Percentiles rank a stretch among this genome's conserved stretches.
Evolutionary conservation across 1,284 basidiomycete genomes (phyloP).

Genomic region (Naganishia albida): DNA sequence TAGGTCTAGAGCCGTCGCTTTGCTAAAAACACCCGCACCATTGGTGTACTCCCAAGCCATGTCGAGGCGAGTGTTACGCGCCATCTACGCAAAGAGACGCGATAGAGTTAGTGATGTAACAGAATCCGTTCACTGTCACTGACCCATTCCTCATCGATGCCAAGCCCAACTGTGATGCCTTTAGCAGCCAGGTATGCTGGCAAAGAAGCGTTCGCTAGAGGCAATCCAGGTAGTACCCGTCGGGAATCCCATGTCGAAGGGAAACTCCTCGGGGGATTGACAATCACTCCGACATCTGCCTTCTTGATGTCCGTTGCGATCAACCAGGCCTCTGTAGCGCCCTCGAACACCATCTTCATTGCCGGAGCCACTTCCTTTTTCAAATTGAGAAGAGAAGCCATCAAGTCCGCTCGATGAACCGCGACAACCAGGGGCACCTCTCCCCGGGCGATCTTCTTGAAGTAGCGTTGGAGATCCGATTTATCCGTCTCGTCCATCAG

Average conservation of each 20-base stretch:
- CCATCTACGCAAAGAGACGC: constrained; percentile 15
- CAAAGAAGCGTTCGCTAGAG: constrained; percentile 67
- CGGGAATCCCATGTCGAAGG: constrained; percentile 68
- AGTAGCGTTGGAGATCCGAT: constrained; percentile 60
- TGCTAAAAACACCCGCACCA: constrained; percentile 58
- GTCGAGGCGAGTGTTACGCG: constrained; percentile 29
- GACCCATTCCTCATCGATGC: constrained; percentile 64
- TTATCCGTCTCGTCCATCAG: constrained; percentile 60
- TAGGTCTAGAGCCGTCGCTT: constrained; percentile 62
- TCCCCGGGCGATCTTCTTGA: constrained; percentile 62
- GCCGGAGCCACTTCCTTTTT: constrained; percentile 64
- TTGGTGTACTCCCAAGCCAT: constrained; percentile 40
- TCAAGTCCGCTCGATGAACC: constrained; percentile 70
- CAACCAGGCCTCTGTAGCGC: constrained; percentile 68
- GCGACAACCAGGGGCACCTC: constrained; percentile 68
- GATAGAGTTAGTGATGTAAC: background rate
- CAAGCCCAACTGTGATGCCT: constrained; percentile 74
- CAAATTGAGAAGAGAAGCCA: constrained; percentile 70
- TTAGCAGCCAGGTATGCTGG: constrained; percentile 65
- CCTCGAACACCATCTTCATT: constrained; percentile 60
- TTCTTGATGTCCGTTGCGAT: constrained; percentile 71
- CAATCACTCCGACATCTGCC: constrained; percentile 70
- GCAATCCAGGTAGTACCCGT: constrained; percentile 72
- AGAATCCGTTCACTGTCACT: constrained; percentile 50
- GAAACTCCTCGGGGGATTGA: constrained; percentile 65